Conservation (phyloP, 129 eudicot species). For the Helichrysum umbraculigerum region DNA sequence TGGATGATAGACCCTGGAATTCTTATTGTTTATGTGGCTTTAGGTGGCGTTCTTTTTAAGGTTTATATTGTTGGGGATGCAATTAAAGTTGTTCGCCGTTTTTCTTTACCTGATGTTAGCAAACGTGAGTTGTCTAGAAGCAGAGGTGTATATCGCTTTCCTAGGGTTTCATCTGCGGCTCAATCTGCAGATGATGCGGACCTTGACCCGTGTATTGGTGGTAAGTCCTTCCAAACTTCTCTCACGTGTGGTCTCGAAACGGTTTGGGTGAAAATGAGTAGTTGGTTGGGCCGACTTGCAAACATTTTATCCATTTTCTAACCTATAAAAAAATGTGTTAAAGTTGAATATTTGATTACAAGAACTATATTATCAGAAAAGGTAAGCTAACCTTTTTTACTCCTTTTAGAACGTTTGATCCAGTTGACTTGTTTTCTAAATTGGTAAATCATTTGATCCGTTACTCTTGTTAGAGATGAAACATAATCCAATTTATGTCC, state of each 20-base stretch:
- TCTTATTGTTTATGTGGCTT: slow-evolving; percentile 14
- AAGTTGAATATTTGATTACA: not conserved
- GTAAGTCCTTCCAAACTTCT: slow-evolving; percentile 29
- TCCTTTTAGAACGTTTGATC: too few relatives aligned
- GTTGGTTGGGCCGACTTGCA: too few relatives aligned
- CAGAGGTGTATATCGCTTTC: slow-evolving; percentile 81
- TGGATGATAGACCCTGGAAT: not conserved
- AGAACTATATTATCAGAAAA: not conserved
- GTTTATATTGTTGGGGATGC: slow-evolving; percentile 94
- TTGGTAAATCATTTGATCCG: too few relatives aligned
- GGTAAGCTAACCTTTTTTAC: too few relatives aligned
- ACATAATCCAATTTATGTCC: not conserved
- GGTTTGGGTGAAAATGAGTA: not conserved
- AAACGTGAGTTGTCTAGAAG: slow-evolving; percentile 67
- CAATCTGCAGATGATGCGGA: slow-evolving; percentile 99
- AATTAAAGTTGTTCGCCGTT: slow-evolving; percentile 86
- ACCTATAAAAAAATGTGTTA: too few relatives aligned
- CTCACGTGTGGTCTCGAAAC: not conserved
- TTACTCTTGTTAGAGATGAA: too few relatives aligned
- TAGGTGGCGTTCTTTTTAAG: slow-evolving; percentile 93
- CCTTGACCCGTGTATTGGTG: slow-evolving; percentile 83
- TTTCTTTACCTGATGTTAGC: slow-evolving; percentile 89
- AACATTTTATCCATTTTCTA: too few relatives aligned
- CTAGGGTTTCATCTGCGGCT: slow-evolving; percentile 95
- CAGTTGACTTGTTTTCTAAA: too few relatives aligned